Conservation (phyloP, 345 rosid species). For the Eucalyptus guilfoylei region DNA sequence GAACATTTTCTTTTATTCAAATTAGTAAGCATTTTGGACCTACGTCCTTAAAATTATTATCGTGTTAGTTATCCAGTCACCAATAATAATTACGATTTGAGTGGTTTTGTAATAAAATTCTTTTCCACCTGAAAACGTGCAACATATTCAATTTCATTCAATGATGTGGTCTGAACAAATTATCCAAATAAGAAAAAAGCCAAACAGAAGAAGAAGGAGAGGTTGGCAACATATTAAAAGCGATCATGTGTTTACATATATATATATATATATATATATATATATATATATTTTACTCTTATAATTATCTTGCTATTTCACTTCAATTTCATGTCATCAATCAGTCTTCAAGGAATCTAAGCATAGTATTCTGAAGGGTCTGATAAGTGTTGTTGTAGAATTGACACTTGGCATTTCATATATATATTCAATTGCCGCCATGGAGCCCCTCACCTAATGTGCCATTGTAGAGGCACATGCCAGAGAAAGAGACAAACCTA, state of each 20-base stretch:
- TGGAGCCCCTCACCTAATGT: not conserved
- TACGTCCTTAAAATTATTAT: not conserved
- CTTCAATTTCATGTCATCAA: not conserved
- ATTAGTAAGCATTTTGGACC: not conserved
- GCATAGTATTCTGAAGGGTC: not conserved
- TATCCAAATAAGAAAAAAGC: not conserved
- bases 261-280: no score
- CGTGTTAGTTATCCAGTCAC: not conserved
- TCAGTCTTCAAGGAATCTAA: not conserved
- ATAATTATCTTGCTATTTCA: not conserved
- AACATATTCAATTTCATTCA: not conserved
- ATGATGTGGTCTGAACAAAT: not conserved
- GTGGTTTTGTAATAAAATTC: not conserved
- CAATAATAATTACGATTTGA: no score
- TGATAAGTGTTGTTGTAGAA: not conserved
- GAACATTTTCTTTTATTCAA: not conserved
- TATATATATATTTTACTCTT: not conserved
- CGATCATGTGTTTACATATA: not conserved
- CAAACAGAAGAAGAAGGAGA: not conserved
- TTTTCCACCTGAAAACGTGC: not conserved
- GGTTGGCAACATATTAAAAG: not conserved
- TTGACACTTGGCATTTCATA: not conserved
- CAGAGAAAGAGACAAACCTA: not conserved
- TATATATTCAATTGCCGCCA: not conserved
- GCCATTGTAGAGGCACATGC: not conserved